Conservation (phyloP, 352 stramenopile genomes). For the Phytophthora pluvialis region DNA sequence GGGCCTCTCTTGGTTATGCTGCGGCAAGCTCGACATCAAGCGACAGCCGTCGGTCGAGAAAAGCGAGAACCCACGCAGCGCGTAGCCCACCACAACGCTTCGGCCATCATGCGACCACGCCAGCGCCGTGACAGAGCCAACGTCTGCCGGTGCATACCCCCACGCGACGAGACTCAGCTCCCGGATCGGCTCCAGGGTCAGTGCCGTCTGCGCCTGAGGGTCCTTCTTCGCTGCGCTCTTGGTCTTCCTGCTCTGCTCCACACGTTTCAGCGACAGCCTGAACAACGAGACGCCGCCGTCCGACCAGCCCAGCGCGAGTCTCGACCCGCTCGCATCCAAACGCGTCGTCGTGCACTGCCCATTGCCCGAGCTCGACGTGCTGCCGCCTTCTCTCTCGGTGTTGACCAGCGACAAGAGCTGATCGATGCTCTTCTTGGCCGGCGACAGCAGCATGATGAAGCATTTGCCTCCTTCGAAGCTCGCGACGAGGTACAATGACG, state of each 20-base stretch:
- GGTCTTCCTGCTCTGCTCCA: constrained; percentile 5
- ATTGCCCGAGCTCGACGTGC: constrained; percentile 18
- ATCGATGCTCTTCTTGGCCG: constrained; percentile 62
- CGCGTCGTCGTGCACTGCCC: constrained; percentile 55
- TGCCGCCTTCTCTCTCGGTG: constrained; percentile 45
- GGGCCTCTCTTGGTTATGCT: constrained; percentile 70
- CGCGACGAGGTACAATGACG: constrained; percentile 63
- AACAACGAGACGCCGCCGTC: constrained; percentile 79
- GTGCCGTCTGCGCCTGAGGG: constrained; percentile 2
- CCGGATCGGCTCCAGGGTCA: constrained; percentile 63
- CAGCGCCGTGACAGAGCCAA: constrained; percentile 66
- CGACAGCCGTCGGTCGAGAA: constrained; percentile 84
- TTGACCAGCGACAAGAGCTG: constrained; percentile 82
- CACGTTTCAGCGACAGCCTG: constrained; percentile 43
- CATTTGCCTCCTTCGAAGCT: constrained; percentile 82
- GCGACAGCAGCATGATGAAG: constrained; percentile 80
- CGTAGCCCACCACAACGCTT: constrained; percentile 74
- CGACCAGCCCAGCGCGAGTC: constrained; percentile 75
- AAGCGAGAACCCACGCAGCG: constrained; percentile 72
- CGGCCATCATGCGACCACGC: constrained; percentile 72
- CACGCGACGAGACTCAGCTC: constrained; percentile 68
- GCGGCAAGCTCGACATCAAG: constrained; percentile 83
- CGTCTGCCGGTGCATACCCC: constrained; percentile 63
- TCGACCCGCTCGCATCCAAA: constrained; percentile 54
- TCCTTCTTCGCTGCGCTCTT: constrained; percentile 7